phyloP scores from a whole-genome alignment of 352 stramenopile species.

The Peronospora belbahrii region DNA sequence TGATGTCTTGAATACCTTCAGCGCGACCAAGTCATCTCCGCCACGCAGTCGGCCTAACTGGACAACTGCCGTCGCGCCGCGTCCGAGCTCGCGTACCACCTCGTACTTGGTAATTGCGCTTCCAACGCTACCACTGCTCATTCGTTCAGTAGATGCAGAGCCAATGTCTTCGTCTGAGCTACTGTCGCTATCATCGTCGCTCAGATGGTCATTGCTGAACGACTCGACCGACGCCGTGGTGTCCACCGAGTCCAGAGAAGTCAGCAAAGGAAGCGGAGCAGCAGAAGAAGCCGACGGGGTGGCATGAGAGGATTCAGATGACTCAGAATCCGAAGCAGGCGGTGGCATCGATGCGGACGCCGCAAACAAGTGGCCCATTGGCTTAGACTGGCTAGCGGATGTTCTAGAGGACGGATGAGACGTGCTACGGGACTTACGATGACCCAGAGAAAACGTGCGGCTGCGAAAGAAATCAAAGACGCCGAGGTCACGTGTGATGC shows the following conservation, averaged over 20 bases:
- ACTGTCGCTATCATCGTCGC: slow-evolving; percentile 33
- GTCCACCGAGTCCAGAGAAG: slow-evolving; percentile 32
- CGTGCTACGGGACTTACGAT: slow-evolving; percentile 19
- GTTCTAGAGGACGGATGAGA: slow-evolving; percentile 15
- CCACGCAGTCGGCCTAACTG: slow-evolving; percentile 64
- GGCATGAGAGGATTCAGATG: neutral
- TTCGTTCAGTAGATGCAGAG: slow-evolving; percentile 2
- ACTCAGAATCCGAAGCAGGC: slow-evolving; percentile 7
- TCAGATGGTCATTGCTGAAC: slow-evolving; percentile 31
- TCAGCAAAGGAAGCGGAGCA: neutral
- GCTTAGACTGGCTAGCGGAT: slow-evolving; percentile 8
- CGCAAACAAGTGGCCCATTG: slow-evolving; percentile 1
- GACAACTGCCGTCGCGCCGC: slow-evolving; percentile 69
- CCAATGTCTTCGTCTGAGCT: slow-evolving; percentile 25
- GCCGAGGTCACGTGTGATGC: slow-evolving; percentile 28
- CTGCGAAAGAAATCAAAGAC: slow-evolving; percentile 78
- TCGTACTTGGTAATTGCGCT: slow-evolving; percentile 72
- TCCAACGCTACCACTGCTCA: slow-evolving; percentile 12
- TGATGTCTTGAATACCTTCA: slow-evolving; percentile 85
- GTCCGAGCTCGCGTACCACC: slow-evolving; percentile 70
- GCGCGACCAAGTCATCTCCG: slow-evolving; percentile 49
- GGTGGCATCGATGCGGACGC: slow-evolving; percentile 24
- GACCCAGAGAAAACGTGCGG: slow-evolving; percentile 36
- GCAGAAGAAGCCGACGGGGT: neutral
- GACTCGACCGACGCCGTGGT: slow-evolving; percentile 36